Base-by-base conservation (phyloP, 352 stramenopile genomes). In the Globisporangium nunn region DNA sequence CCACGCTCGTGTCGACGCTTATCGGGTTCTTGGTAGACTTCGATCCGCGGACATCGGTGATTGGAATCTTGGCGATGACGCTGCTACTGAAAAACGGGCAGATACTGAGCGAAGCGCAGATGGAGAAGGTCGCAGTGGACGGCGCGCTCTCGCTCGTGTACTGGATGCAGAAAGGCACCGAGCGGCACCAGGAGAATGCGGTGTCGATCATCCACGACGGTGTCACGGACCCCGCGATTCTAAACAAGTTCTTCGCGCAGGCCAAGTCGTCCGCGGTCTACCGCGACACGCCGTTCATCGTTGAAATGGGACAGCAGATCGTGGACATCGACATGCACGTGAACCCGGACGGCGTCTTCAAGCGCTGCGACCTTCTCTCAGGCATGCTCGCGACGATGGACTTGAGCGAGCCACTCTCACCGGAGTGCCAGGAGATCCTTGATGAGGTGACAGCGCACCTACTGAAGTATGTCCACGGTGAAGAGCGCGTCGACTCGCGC, bases 121-220 rank as follows among this genome's bases (percentile, higher is more conserved):
- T 88, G 81, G 64, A 88, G n/a, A 77, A 72, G 31, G 72, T 93
- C 47, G 80, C 74, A n/a, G 71, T 88, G 0, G 78, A 89, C 31
- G 77, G 78, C 8, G 74, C 81, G 0, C 66, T 83, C 8, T 90
- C 78, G 14, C 54, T 93, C 2, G 74, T 91, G 11, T 91, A 93
- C 47, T 93, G 83, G 83, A 86, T 91, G 59, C 78, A 90, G 55
- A 91, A 93, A 56, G 83, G 83, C 14, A 90, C 81, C 0, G 83
- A 90, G 49, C 77, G 83, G 3, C 78, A 91, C 47, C 83, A 90
- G 71, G 78, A 93, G 41, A 90, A 89, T 40, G 83, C 76, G 0
- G 71, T 90, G 31, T 84, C 72, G 49, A 87, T 93, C 50, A 49
- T 93, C 6, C 64, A 85, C 52, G 83, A 91, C 48, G 81, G 81